Evolutionary conservation across 2,329 filamentous ascomycete genomes (phyloP), one percentile per base, ranked within the genome.

Genomic region (Hymenoscyphus scutula): DNA sequence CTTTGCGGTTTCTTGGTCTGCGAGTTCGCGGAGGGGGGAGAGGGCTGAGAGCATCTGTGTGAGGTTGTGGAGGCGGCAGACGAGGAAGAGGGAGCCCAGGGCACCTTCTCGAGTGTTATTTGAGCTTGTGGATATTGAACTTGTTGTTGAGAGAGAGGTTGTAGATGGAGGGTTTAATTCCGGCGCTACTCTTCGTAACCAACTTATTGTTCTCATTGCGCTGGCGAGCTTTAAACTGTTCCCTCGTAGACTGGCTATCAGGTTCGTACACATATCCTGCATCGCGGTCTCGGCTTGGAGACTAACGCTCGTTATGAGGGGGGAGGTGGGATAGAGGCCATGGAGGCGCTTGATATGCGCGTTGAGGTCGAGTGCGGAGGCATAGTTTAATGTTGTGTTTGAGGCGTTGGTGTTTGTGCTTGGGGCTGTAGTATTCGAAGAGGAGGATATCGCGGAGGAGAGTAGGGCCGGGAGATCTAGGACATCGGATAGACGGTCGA

Each of bases 341-440:
- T 92, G 87, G 5, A 99, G 81, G 7, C 95, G 86, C 69, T 91
- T 91, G 73, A 97, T 95, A 74, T 98, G 95, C n/a, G 91, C 89
- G 73, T 96, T 90, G 2, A 99, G 82, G 75, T 99, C 95, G 37
- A 99, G 81, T 0, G 93, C 93, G 0, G 92, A 91, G 1, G 92
- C 89, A 78, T 97, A 96, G 69, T 92, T 96, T 64, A 87, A 85
- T 10, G 80, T 83, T 6, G 78, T 74, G 2, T 77, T 73, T 5
- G 77, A 71, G 13, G 70, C 32, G 48, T 25, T 54, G 10, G 55
- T 32, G 30, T 27, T 66, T 2, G 77, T 74, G n/a, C 77, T 77
- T 23, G 66, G 60, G 29, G 81, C 81, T 1, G 62, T 53, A 19
- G 83, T 78, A 2, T 64, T 68, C 25, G 67, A 72, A 6, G 71